Base-by-base conservation (phyloP, 78 protist species). In the Cavenderia fasciculata region DNA sequence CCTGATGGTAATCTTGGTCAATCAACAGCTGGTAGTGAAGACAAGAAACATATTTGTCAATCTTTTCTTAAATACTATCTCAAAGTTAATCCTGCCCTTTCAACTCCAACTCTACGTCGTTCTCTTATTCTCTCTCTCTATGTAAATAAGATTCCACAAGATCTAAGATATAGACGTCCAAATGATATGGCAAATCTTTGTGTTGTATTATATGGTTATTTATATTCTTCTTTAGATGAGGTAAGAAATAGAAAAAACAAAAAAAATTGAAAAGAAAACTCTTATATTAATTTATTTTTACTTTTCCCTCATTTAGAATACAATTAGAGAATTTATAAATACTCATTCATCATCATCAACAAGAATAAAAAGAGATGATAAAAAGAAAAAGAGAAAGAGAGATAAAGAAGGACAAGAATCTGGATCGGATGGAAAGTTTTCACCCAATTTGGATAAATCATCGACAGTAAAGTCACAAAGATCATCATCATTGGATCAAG, bases 121-220 rank as follows among this genome's bases (percentile, higher is more conserved):
- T 77, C 87, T 29, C 87, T 62, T 23, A 77, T 77, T 4, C 47
- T 77, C 16, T 63, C 87, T 46, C 65, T 77, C n/a, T 77, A 77
- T 77, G 87, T 77, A 49, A 77, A 77, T 77, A 77, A 77, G 72
- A 77, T 77, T 63, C 66, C 71, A 62, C 87, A 63, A 63, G 87
- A 77, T 19, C 74, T 33, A 4, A 43, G 87, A 63, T 77, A 77
- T 49, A 44, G 87, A 77, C 43, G 74, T 62, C 87, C 87, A 10
- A 77, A 77, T 46, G 87, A 77, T 63, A 77, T 77, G 87, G 87
- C 87, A 4, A 77, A 77, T 25, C 65, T 75, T 19, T 75, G 86
- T 61, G 86, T 75, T 6, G 86, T 75, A 19, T n/a, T 75, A 16
- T 75, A 62, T 23, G 87, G 87, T 49, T 52, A 62, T 34, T 52